Base-by-base conservation (phyloP, 2,329 filamentous ascomycete species). In the Epichloe uncinata region DNA sequence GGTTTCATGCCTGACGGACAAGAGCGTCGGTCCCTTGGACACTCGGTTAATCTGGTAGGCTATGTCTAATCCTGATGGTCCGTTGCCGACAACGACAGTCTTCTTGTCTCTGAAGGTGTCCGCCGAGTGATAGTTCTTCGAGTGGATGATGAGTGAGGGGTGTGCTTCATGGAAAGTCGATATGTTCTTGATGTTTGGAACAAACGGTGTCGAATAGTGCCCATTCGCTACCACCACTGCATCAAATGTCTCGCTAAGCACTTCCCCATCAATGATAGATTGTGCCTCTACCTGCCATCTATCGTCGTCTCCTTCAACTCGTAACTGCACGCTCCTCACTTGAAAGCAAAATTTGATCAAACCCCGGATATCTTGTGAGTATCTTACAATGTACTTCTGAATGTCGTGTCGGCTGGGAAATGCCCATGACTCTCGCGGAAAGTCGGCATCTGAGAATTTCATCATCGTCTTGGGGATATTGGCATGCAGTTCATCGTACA, bases 391-490 rank as follows among this genome's bases (percentile, higher is more conserved):
- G 61, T 96, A 96, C 20, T 78, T 64, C 54, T 84, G 76, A 3
- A 96, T 86, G 26, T 75, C 73, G 53, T 81, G 67, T 54, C 90
- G 80, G 20, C 73, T 75, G 0, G 91, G 91, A 58, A 91, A 95
- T 1, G 95, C 72, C 61, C 83, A 80, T 6, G 76, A 73, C 12
- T 80, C 74, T 1, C 72, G 59, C 0, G 78, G 74, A 59, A 93
- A 93, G 0, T 75, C 63, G 6, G 78, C 69, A 56, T 91, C 85
- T 4, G 82, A 83, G 63, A 82, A 96, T 4, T 74, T 71, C 91
- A 97, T 97, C 48, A 96, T 63, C 0, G 74, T 72, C 52, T 84
- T 79, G 0, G 89, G 86, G 45, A 96, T 89, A 63, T 97, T 97
- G 20, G 90, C 89, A 60, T 95, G 84, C 15, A 96, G 71, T 22